These are phyloP conservation scores for Panus rudis DNA, from an alignment of 768 basidiomycete species.

Conservation along the genomic window DNA sequence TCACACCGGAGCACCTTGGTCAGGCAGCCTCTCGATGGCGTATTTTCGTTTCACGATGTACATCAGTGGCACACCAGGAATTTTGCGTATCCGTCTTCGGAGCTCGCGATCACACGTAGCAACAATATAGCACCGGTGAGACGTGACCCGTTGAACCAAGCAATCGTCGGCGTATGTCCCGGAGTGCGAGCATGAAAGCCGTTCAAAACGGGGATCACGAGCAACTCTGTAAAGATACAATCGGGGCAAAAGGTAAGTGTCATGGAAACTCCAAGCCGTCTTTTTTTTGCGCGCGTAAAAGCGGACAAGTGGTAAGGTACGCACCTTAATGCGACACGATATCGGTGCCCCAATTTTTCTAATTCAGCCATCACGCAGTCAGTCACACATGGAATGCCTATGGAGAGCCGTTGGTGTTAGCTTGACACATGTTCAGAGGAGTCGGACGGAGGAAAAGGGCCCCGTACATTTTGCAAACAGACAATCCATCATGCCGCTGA, in stretches of 20 bases:
- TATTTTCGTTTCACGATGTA: slow-evolving; percentile 91
- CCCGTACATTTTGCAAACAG: slow-evolving; percentile 90
- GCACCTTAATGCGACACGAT: slow-evolving; percentile 88
- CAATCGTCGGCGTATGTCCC: slow-evolving; percentile 99
- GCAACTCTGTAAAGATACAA: slow-evolving; percentile 87
- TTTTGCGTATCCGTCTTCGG: slow-evolving; percentile 83
- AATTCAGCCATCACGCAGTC: slow-evolving; percentile 99
- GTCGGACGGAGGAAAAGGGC: slow-evolving; percentile 1
- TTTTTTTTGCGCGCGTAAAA: slow-evolving; percentile 8
- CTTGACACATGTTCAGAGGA: slow-evolving; percentile 5
- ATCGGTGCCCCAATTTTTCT: slow-evolving; percentile 94
- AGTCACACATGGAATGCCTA: slow-evolving; percentile 98
- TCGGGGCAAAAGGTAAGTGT: slow-evolving; percentile 4
- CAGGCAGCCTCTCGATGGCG: slow-evolving; percentile 91
- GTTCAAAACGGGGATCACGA: slow-evolving; percentile 94
- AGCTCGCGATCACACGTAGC: slow-evolving; percentile 97
- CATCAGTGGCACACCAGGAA: slow-evolving; percentile 93
- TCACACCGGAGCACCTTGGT: slow-evolving; percentile 72
- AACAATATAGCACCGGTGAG: slow-evolving; percentile 94
- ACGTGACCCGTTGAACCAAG: slow-evolving; percentile 89
- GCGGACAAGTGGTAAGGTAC: slow-evolving; percentile 22
- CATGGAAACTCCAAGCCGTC: not conserved
- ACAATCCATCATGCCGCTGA: slow-evolving; percentile 99
- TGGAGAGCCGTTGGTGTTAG: not conserved
- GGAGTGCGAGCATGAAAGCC: slow-evolving; percentile 83